Evolutionary conservation across 2,329 filamentous ascomycete genomes (phyloP), one percentile per base, ranked within the genome.

Genomic region (Moelleriella libera): DNA sequence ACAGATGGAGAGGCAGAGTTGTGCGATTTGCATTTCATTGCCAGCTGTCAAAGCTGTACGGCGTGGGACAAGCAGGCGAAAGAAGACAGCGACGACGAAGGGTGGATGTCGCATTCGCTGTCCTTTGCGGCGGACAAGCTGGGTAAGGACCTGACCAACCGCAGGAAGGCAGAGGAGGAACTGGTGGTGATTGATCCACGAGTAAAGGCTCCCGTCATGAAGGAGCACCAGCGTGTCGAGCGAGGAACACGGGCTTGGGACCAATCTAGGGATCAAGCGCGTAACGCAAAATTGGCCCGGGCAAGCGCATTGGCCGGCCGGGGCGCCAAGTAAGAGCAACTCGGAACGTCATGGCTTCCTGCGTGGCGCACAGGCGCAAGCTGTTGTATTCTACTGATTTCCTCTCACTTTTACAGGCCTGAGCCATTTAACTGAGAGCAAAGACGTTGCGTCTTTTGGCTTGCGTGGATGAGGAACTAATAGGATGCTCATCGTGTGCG

Each of bases 21-120:
- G 4, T 98, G 92, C 60, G 92, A 97, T 62, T 68, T 98, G 37
- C 92, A 98, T 62, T 98, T 97, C 63, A 94, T 98, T 52, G 85
- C 85, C 45, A 86, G 94, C 57, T 98, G 92, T 63, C 88, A 95
- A 60, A 95, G 88, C 43, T 97, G 92, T 63, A 80, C 78, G 49
- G 78, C 83, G 0, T 95, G 89, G 88, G 85, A 94, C 58, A 75
- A 81, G 55, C 72, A 71, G 41, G 77, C 72, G 4, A 69, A 71
- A 10, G 70, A 74, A 28, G 77, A 82, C 4, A 75, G 72, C 54
- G 76, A 78, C 50, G 79, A 79, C 45, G 72, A 76, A 45, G 82
- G 80, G 6, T 97, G 90, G 89, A 86, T 96, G 80, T 79, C 78
- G 4, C 90, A 97, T 62, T 74, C 79, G 8, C 71, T 98, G 37